phyloP scores from a whole-genome alignment of 768 basidiomycete genomes.

The Pleurotus tuoliensis region DNA sequence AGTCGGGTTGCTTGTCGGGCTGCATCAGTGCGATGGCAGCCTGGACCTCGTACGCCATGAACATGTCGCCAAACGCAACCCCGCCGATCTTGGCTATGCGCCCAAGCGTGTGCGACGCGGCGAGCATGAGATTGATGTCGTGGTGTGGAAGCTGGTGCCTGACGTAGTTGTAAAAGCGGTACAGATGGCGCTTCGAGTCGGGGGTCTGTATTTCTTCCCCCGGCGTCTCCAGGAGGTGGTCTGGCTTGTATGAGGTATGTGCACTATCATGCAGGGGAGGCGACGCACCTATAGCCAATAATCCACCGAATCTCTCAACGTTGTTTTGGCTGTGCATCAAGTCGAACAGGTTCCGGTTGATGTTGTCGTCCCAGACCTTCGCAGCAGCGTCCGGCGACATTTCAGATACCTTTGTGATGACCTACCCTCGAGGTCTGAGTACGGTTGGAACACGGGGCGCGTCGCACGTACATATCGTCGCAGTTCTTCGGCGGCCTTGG shows the following conservation, averaged over 20 bases:
- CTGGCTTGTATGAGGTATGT: slow-evolving; percentile 26
- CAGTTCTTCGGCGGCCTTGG: slow-evolving; percentile 67
- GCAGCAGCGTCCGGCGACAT: slow-evolving; percentile 78
- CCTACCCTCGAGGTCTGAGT: slow-evolving; percentile 35
- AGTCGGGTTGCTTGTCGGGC: slow-evolving; percentile 64
- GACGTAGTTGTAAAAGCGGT: slow-evolving; percentile 89
- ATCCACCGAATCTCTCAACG: slow-evolving; percentile 79
- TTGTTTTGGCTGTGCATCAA: slow-evolving; percentile 78
- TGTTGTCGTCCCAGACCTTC: slow-evolving; percentile 83
- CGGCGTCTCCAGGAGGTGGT: slow-evolving; percentile 73
- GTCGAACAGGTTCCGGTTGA: slow-evolving; percentile 76
- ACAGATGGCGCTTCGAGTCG: slow-evolving; percentile 66
- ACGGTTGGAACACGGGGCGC: slow-evolving; percentile 8
- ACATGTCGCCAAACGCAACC: slow-evolving; percentile 78
- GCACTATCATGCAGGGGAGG: neutral
- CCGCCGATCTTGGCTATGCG: slow-evolving; percentile 84
- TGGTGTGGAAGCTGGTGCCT: slow-evolving; percentile 84
- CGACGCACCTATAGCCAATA: slow-evolving; percentile 83
- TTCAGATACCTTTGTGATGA: slow-evolving; percentile 68
- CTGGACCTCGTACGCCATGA: slow-evolving; percentile 87
- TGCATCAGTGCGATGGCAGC: slow-evolving; percentile 79
- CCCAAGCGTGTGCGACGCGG: slow-evolving; percentile 87
- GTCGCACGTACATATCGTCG: slow-evolving; percentile 61
- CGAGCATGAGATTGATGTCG: slow-evolving; percentile 91
- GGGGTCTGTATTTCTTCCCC: slow-evolving; percentile 48